Percentiles rank a stretch among this genome's conserved stretches.
Conservation (phyloP, 163 green algal species). For the Scenedesmus sp. region DNA sequence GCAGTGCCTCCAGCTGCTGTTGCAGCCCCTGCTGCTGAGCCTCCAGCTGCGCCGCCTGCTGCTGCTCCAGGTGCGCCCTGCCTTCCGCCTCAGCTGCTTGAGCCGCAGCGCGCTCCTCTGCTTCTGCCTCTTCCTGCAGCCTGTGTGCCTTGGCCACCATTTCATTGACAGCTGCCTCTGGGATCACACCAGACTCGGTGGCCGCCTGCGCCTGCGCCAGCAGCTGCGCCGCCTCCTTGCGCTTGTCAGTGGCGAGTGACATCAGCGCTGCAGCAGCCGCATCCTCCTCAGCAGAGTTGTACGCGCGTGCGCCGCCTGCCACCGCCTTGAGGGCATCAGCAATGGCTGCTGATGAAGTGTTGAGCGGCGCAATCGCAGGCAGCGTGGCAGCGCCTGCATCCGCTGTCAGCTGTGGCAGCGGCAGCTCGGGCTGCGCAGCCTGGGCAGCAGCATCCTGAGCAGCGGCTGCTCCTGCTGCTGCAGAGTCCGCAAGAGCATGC, state of each 20-base stretch:
- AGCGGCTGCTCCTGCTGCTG: constrained; percentile 12
- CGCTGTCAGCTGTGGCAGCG: neutral
- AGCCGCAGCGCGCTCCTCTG: neutral
- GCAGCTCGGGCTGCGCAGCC: neutral
- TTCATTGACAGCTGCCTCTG: constrained; percentile 16
- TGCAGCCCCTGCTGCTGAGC: neutral
- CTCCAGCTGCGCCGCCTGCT: neutral
- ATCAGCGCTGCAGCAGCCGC: constrained; percentile 44
- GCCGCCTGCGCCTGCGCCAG: constrained; percentile 6
- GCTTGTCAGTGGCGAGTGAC: constrained; percentile 44
- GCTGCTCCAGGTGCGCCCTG: neutral
- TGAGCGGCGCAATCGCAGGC: constrained; percentile 35
- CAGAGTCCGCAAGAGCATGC: constrained; percentile 12
- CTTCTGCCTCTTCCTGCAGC: constrained; percentile 31
- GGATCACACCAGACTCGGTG: neutral
- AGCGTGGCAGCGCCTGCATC: neutral
- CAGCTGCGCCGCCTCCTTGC: constrained; percentile 24
- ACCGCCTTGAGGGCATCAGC: constrained; percentile 37
- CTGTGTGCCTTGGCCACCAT: constrained; percentile 23
- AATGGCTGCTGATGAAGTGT: constrained; percentile 24
- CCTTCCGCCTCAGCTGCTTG: neutral
- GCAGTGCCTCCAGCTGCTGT: constrained; percentile 2
- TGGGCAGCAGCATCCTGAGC: constrained; percentile 2
- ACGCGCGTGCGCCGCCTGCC: neutral
- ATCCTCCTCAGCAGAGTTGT: constrained; percentile 40